Evolutionary conservation across 1,139 yeast species (phyloP), one percentile per base, ranked within the genome.

Genomic region (Suhomyces ambrosiae): DNA sequence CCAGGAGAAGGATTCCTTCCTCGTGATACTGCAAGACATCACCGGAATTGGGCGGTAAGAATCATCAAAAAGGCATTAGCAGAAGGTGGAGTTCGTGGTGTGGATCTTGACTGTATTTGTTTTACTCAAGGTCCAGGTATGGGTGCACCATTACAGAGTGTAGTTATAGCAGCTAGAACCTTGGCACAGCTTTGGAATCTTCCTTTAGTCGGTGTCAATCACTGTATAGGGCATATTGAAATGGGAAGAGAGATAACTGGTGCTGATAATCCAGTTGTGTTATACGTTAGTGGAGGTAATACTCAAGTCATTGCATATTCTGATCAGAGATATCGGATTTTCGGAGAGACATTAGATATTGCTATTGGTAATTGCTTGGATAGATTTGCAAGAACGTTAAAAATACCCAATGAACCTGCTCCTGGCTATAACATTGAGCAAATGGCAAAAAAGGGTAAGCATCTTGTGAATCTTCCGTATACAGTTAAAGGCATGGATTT

Each of bases 181-280:
- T 65, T 90, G 32, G 71, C 92, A 13, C 80, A 84, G 48, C 58
- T 92, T 53, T 89, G 96, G 95, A 57, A 76, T 5, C 68, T 86
- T 21, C 98, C 98, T 0, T 60, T 92, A 25, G 84, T 92, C 4
- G 98, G 97, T 0, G 98, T 94, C 1, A 94, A 92, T 53, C 98
- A 92, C 60, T 92, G 99, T 63, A 81, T 92, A 17, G 99, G 98
- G 0, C 98, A 92, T 61, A 92, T 92, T 42, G 99, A 94, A 58
- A 92, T 92, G 99, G 99, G 99, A 3, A 68, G 99, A 46, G 98
- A 92, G 56, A 90, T 92, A 53, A 92, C 99, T 0, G 95, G 95
- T 4, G 97, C 98, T 0, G 75, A 75, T 17, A 90, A 94, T 54
- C 98, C 98, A 0, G 97, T 92, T 34, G 98, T 92, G 10, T 70